Percentiles rank a stretch among this genome's conserved stretches.
phyloP scores from a whole-genome alignment of 345 rosid species.

The Citrus cavaleriei region DNA sequence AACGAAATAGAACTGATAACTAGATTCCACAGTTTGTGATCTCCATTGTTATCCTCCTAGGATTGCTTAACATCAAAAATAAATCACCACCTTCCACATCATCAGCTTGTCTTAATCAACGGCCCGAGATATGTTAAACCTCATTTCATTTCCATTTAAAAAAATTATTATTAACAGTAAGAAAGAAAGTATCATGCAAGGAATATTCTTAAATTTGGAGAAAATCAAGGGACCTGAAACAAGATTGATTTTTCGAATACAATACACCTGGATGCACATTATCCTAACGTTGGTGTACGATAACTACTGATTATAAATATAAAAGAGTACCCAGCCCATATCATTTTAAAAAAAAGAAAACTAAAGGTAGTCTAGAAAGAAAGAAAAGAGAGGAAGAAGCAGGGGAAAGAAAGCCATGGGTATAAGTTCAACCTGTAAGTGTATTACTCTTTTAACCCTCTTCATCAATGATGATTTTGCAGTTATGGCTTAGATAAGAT shows the following conservation, averaged over 20 bases:
- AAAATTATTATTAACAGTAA: neutral
- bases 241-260: neutral
- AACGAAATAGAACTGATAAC: accelerated
- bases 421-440: slow-evolving; percentile 6
- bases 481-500: neutral
- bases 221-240: neutral
- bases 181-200: neutral
- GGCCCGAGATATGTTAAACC: neutral
- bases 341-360: neutral
- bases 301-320: no score
- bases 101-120: neutral
- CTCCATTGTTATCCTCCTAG: neutral
- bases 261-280: neutral
- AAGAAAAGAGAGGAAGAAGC: neutral
- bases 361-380: neutral
- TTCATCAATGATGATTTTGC: neutral
- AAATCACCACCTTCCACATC: neutral
- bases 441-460: neutral
- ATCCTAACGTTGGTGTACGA: neutral
- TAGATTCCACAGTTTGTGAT: no score
- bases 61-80: neutral
- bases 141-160: neutral
- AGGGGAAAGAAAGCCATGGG: slow-evolving; percentile 6
- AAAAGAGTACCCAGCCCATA: neutral
- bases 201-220: neutral